Evolutionary conservation across 208 protist species (phyloP).

Genomic region (Strigomonas culicis): DNA sequence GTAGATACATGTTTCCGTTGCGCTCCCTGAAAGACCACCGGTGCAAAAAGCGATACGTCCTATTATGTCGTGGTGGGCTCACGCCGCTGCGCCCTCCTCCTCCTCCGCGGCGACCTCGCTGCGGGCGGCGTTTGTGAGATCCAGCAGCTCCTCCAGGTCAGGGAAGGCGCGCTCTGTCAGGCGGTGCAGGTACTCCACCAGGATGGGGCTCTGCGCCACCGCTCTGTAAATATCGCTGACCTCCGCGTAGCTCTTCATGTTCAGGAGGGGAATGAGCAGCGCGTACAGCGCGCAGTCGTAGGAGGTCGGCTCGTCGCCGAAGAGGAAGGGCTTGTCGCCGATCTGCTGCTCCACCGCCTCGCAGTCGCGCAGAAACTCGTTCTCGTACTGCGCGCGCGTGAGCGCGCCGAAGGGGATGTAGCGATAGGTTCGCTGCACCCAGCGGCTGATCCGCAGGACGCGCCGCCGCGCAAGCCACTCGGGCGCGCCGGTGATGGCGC

Average conservation of each 20-base stretch:
- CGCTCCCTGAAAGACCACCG: no score
- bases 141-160: constrained; percentile 23
- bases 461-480: constrained; percentile 4
- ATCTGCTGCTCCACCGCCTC: constrained; percentile 22
- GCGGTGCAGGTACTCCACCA: constrained; percentile 22
- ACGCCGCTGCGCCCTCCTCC: no score
- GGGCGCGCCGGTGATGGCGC: background rate
- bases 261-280: constrained; percentile 12
- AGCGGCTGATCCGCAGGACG: constrained; percentile 1
- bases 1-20: background rate
- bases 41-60: no score
- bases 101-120: constrained; percentile 13
- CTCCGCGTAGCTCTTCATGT: constrained; percentile 25
- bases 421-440: constrained; percentile 5
- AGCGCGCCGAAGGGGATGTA: constrained; percentile 5
- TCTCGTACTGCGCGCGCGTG: constrained; percentile 20
- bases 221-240: constrained; percentile 13
- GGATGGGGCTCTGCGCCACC: constrained; percentile 16
- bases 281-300: constrained; percentile 23
- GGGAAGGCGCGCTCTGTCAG: constrained; percentile 23
- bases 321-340: constrained; percentile 19
- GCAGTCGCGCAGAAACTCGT: constrained; percentile 22
- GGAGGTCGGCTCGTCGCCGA: constrained; percentile 15
- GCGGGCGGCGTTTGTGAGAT: constrained; percentile 9
- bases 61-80: no score